Percentiles rank a stretch among this genome's conserved stretches.
These are phyloP conservation scores for Bathelium albidoporum DNA, from an alignment of 495 filamentous ascomycete species.

Conservation along the genomic window DNA sequence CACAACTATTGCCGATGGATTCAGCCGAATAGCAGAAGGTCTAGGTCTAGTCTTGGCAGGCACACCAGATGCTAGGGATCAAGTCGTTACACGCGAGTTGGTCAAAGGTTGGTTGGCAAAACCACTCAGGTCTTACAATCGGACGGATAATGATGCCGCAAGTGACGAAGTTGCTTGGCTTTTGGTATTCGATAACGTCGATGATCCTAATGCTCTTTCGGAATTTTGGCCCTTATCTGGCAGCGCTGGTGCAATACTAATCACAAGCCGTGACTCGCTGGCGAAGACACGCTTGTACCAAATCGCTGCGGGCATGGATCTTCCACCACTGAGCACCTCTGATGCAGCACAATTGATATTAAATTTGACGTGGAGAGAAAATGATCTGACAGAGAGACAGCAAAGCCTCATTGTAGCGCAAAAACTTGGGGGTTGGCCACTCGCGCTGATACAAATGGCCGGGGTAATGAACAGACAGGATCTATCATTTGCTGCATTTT, in stretches of 20 bases:
- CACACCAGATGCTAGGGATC: slow-evolving; percentile 15
- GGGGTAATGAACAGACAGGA: too few relatives aligned
- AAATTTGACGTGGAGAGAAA: too few relatives aligned
- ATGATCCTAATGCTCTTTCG: slow-evolving; percentile 6
- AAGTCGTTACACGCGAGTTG: slow-evolving; percentile 13
- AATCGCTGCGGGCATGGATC: too few relatives aligned
- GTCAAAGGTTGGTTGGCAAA: slow-evolving; percentile 16
- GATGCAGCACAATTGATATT: too few relatives aligned
- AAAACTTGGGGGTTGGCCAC: too few relatives aligned
- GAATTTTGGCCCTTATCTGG: slow-evolving; percentile 12
- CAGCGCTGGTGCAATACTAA: slow-evolving; percentile 13
- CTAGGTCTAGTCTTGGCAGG: slow-evolving; percentile 15
- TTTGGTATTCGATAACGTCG: slow-evolving; percentile 13
- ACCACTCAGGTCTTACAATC: slow-evolving; percentile 5
- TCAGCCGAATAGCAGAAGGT: slow-evolving; percentile 13
- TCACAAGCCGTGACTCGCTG: slow-evolving; percentile 14
- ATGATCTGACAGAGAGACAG: too few relatives aligned
- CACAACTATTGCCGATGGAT: slow-evolving; percentile 12
- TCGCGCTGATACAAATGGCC: too few relatives aligned
- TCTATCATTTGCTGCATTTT: too few relatives aligned
- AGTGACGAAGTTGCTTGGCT: slow-evolving; percentile 10
- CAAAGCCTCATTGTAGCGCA: too few relatives aligned
- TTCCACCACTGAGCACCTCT: too few relatives aligned
- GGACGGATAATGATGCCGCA: background rate
- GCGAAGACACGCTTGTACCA: too few relatives aligned